phyloP scores from a whole-genome alignment of 805 yeast genomes.

The Nadsonia fulvescens region DNA sequence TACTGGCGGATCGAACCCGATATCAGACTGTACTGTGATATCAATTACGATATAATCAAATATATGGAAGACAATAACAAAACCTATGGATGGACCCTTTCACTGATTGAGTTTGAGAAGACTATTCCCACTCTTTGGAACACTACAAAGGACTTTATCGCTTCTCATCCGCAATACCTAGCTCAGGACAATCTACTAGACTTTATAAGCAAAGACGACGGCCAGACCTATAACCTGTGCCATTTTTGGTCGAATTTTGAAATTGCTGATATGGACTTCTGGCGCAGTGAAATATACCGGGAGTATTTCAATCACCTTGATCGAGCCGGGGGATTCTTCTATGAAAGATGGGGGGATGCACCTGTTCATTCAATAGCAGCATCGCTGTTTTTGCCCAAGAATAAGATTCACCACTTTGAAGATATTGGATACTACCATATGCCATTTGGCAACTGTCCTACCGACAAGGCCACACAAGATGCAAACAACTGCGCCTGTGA shows the following conservation, averaged over 20 bases:
- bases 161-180: conserved; percentile 39
- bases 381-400: conserved; percentile 51
- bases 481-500: no score
- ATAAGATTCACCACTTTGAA: conserved; percentile 59
- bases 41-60: conserved; percentile 60
- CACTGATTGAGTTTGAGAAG: conserved; percentile 53
- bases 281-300: conserved; percentile 55
- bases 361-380: conserved; percentile 86
- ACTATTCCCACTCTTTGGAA: conserved; percentile 70
- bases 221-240: conserved; percentile 57
- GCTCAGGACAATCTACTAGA: conserved; percentile 46
- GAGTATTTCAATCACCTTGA: conserved; percentile 61
- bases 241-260: conserved; percentile 90
- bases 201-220: conserved; percentile 52
- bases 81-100: conserved; percentile 60
- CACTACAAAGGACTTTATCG: conserved; percentile 42
- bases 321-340: conserved; percentile 77
- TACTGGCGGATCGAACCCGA: conserved; percentile 95
- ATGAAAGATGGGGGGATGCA: conserved; percentile 93
- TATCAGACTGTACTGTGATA: conserved; percentile 63
- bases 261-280: conserved; percentile 53
- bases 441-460: conserved; percentile 68
- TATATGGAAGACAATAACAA: conserved; percentile 64
- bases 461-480: no score
- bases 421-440: conserved; percentile 75